A percentile compares a stretch with the other conserved stretches of the same genome.
phyloP scores from a whole-genome alignment of 331 rosid species.

The Ulmus americana region DNA sequence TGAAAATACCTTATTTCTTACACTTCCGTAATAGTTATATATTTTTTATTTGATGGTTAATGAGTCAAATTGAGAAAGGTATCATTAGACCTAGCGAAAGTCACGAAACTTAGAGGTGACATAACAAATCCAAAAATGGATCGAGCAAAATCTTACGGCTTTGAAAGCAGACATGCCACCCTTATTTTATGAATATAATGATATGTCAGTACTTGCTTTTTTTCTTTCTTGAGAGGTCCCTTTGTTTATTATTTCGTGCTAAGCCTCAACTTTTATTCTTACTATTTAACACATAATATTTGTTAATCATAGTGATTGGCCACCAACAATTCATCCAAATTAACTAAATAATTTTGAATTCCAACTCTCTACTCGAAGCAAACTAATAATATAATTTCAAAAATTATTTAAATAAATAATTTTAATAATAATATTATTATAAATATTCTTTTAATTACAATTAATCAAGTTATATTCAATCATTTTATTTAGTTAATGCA shows the following conservation, averaged over 20 bases:
- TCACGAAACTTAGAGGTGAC: not conserved
- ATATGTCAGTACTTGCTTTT: not conserved
- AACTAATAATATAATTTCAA: not conserved
- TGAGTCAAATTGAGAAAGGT: slow-evolving; percentile 12
- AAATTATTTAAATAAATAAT: no score
- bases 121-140: not conserved
- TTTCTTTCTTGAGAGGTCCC: slow-evolving; percentile 1
- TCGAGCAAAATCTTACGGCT: not conserved
- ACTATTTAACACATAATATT: not conserved
- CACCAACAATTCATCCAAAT: not conserved
- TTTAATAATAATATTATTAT: no score
- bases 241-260: not conserved
- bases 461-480: no score
- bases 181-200: not conserved
- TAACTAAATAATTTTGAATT: not conserved
- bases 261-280: not conserved
- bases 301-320: not conserved
- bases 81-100: not conserved
- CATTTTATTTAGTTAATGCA: not conserved
- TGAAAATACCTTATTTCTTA: no score
- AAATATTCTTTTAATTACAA: no score
- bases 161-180: slow-evolving; percentile 1
- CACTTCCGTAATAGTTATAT: not conserved
- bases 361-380: not conserved
- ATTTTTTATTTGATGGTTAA: not conserved